phyloP scores from a whole-genome alignment of 192 early-diverging fungal species.

The Coemansia sp. region DNA sequence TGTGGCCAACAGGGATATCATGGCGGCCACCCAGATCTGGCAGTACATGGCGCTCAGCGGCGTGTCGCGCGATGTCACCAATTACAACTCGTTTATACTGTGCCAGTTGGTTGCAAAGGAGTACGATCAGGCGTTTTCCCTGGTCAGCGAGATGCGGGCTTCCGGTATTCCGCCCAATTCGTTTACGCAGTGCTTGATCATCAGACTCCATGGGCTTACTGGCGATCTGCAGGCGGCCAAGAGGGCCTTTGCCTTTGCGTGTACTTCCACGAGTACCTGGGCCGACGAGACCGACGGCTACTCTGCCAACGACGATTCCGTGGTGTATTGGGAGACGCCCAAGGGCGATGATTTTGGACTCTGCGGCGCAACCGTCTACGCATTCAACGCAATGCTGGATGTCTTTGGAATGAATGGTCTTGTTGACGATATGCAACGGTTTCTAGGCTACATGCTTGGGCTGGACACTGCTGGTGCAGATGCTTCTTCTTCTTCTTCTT shows the following conservation, averaged over 20 bases:
- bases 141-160: slow-evolving; percentile 13
- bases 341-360: slow-evolving; percentile 2
- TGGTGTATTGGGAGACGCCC: slow-evolving; percentile 21
- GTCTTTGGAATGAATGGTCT: slow-evolving; percentile 47
- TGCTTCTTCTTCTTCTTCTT: no score
- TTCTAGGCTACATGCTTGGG: slow-evolving; percentile 14
- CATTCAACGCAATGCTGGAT: slow-evolving; percentile 40
- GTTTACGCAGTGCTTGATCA: slow-evolving; percentile 14
- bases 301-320: background rate
- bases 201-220: slow-evolving; percentile 27
- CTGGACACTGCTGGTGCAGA: background rate
- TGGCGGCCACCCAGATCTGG: slow-evolving; percentile 29
- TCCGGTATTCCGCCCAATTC: slow-evolving; percentile 24
- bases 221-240: slow-evolving; percentile 35
- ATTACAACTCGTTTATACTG: slow-evolving; percentile 34
- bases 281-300: background rate
- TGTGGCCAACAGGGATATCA: slow-evolving; percentile 2
- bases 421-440: slow-evolving; percentile 35
- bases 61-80: slow-evolving; percentile 20
- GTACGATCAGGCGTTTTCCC: slow-evolving; percentile 21
- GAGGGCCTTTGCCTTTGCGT: slow-evolving; percentile 19
- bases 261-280: background rate
- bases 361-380: slow-evolving; percentile 3
- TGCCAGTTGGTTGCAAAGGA: slow-evolving; percentile 13
- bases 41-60: slow-evolving; percentile 37